phyloP scores from a whole-genome alignment of 441 rosid genomes.

The Jatropha podagrica region DNA sequence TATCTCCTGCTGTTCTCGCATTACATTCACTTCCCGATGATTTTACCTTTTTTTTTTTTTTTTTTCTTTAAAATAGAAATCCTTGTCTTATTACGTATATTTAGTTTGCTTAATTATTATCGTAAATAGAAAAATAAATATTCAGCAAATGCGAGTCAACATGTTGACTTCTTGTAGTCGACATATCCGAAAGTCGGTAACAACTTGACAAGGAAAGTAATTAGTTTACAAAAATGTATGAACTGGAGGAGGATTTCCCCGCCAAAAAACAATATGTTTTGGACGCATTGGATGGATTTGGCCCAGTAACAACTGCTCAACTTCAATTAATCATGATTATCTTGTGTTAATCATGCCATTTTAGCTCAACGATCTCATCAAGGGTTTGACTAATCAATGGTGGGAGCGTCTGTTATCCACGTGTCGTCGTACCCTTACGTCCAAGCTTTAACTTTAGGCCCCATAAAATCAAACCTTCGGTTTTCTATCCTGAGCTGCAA shows the following conservation, averaged over 20 bases:
- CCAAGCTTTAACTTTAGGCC: not conserved
- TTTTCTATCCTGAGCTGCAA: conserved; percentile 1
- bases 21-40: conserved; percentile 14
- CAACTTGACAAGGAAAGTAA: not conserved
- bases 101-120: no score
- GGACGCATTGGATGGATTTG: not conserved
- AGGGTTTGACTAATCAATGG: conserved; percentile 14
- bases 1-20: conserved; percentile 10
- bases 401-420: conserved; percentile 7
- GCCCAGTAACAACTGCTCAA: not conserved
- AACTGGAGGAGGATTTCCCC: not conserved
- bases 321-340: conserved; percentile 11
- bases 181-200: conserved; percentile 10
- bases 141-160: not conserved
- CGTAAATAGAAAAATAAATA: no score
- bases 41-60: not conserved
- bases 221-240: not conserved
- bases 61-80: not conserved
- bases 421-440: conserved; percentile 1
- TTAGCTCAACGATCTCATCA: conserved; percentile 16
- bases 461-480: conserved; percentile 15
- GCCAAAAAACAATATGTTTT: not conserved
- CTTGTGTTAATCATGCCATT: conserved; percentile 18
- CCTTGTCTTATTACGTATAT: no score
- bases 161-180: not conserved